phyloP scores from a whole-genome alignment of 345 rosid species.

The Salix koriyanagi region DNA sequence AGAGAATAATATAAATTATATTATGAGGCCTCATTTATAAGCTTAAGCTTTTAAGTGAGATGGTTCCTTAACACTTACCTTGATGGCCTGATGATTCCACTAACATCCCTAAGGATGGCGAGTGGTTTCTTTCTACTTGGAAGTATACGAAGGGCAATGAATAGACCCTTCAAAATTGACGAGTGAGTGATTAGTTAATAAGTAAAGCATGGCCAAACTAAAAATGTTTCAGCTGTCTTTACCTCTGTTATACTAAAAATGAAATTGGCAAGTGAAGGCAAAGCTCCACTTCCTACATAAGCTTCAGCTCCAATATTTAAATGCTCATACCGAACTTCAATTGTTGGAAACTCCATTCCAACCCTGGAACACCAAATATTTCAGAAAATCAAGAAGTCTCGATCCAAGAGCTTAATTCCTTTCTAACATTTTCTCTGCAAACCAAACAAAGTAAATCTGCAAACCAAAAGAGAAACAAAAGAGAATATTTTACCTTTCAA shows the following conservation, averaged over 20 bases:
- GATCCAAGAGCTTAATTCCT: neutral
- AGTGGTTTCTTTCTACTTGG: conserved; percentile 49
- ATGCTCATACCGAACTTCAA: conserved; percentile 44
- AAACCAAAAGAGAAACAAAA: neutral
- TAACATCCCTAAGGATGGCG: conserved; percentile 60
- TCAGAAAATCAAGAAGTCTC: neutral
- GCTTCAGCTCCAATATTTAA: conserved; percentile 51
- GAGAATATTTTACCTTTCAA: conserved; percentile 6
- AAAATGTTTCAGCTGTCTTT: neutral
- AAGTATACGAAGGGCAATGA: conserved; percentile 29
- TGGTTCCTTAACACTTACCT: too few species aligned
- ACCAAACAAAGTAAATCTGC: neutral
- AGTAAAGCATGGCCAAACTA: neutral
- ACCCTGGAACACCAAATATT: neutral
- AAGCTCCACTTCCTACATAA: conserved; percentile 57
- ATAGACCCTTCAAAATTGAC: conserved; percentile 18
- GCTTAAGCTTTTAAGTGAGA: too few species aligned
- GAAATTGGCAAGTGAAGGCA: conserved; percentile 56
- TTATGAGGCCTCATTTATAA: too few species aligned
- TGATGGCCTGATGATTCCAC: conserved; percentile 71
- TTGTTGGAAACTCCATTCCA: conserved; percentile 36
- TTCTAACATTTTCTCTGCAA: neutral
- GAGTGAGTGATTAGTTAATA: neutral
- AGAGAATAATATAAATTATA: too few species aligned
- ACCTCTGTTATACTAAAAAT: conserved; percentile 43